phyloP scores from a whole-genome alignment of 495 filamentous ascomycete species.

The Pseudotulostoma volvatum region DNA sequence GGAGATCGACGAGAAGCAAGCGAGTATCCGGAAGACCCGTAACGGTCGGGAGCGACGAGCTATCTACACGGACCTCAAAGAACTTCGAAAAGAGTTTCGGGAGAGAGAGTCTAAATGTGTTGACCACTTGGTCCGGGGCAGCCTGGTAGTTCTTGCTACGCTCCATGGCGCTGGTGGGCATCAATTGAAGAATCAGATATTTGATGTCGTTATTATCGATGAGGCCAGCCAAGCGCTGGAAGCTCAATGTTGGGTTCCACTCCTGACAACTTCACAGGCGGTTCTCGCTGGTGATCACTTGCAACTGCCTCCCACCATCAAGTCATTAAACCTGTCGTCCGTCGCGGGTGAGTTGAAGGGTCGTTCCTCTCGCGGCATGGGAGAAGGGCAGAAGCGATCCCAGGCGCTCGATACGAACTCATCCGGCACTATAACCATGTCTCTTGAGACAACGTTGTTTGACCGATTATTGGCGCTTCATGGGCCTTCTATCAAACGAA shows the following conservation, averaged over 20 bases:
- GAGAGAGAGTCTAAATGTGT: slow-evolving; percentile 73
- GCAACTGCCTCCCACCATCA: slow-evolving; percentile 89
- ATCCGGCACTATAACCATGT: slow-evolving; percentile 22
- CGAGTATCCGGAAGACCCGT: slow-evolving; percentile 71
- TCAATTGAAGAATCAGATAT: slow-evolving; percentile 62
- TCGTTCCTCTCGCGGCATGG: neutral
- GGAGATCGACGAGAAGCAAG: slow-evolving; percentile 87
- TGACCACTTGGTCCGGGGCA: slow-evolving; percentile 50
- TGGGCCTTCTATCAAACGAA: slow-evolving; percentile 69
- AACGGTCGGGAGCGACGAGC: slow-evolving; percentile 62
- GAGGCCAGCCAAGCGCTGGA: slow-evolving; percentile 93
- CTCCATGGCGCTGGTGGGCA: slow-evolving; percentile 83
- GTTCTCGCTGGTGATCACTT: slow-evolving; percentile 90
- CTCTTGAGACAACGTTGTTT: slow-evolving; percentile 78
- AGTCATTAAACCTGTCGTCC: slow-evolving; percentile 44
- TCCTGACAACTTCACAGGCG: slow-evolving; percentile 65
- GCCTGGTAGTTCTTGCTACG: slow-evolving; percentile 81
- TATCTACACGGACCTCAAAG: slow-evolving; percentile 73
- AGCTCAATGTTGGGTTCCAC: slow-evolving; percentile 94
- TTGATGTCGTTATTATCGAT: slow-evolving; percentile 91
- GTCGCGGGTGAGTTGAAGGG: slow-evolving; percentile 16
- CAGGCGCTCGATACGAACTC: slow-evolving; percentile 7
- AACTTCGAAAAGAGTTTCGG: slow-evolving; percentile 75
- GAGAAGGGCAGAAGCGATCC: neutral
- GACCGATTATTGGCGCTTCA: slow-evolving; percentile 73